Percentiles rank a stretch among this genome's conserved stretches.
Evolutionary conservation across 768 basidiomycete genomes (phyloP).

Genomic region (Gloeopeniophorella convolvens): DNA sequence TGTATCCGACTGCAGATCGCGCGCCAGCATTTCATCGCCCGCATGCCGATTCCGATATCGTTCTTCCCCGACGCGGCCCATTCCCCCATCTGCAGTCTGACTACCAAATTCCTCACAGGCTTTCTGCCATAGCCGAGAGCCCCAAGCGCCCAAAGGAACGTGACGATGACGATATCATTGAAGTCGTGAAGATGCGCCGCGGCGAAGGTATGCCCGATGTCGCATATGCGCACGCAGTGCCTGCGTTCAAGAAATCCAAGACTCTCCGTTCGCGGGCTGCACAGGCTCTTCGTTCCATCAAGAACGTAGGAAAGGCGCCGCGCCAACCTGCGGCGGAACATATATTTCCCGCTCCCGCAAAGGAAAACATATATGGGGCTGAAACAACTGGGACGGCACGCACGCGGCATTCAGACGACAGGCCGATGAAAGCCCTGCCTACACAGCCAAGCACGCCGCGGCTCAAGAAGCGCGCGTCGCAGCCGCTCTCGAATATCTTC

Average conservation of each 20-base stretch:
- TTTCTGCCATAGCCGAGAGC: conserved; percentile 13
- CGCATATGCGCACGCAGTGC: conserved; percentile 19
- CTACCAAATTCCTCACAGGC: background rate
- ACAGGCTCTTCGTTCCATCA: conserved; percentile 32
- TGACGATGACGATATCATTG: conserved; percentile 30
- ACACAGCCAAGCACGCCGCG: conserved; percentile 22
- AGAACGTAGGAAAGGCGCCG: conserved; percentile 27
- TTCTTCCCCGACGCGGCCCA: conserved; percentile 26
- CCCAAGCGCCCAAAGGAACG: conserved; percentile 15
- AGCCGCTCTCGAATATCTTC: conserved; percentile 28
- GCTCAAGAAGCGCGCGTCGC: conserved; percentile 23
- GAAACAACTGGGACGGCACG: background rate
- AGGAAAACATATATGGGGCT: conserved; percentile 2
- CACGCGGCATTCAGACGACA: background rate
- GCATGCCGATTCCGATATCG: conserved; percentile 22
- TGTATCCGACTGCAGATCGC: conserved; percentile 24
- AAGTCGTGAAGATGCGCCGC: conserved; percentile 31
- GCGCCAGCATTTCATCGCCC: conserved; percentile 27
- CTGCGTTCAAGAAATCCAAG: conserved; percentile 26
- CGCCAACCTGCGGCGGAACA: conserved; percentile 16
- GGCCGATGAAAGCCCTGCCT: conserved; percentile 11
- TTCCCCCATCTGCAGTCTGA: conserved; percentile 5
- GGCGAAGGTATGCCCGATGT: conserved; percentile 27
- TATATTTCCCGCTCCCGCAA: conserved; percentile 1
- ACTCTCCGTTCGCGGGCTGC: conserved; percentile 31